Conservation (phyloP, 768 basidiomycete species). For the Trametes cinnabarina region DNA sequence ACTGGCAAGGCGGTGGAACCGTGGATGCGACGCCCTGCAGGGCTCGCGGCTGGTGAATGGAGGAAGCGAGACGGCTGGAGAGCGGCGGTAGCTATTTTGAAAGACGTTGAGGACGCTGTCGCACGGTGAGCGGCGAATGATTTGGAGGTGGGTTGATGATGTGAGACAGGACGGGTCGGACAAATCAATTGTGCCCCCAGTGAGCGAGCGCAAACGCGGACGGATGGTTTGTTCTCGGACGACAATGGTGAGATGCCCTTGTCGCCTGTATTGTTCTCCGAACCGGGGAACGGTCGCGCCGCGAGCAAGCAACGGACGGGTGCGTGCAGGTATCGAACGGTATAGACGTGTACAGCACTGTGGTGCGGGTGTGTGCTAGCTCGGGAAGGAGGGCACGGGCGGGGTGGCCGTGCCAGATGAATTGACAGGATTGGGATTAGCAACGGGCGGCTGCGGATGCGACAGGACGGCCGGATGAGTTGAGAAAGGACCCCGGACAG, state of each 20-base stretch:
- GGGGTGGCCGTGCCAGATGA: not conserved
- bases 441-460: not conserved
- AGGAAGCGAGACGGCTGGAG: not conserved
- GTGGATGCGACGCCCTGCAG: not conserved
- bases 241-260: not conserved
- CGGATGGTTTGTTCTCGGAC: not conserved
- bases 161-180: slow-evolving; percentile 3
- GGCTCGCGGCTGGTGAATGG: not conserved
- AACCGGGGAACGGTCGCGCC: too few species aligned
- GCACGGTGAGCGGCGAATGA: slow-evolving; percentile 8
- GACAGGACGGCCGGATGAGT: not conserved
- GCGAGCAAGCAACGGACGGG: too few species aligned
- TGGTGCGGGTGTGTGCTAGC: too few species aligned
- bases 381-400: not conserved
- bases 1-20: not conserved
- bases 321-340: too few species aligned
- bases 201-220: not conserved
- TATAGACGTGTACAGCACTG: too few species aligned
- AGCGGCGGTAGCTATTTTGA: slow-evolving; percentile 2
- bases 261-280: not conserved
- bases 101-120: not conserved
- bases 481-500: slow-evolving; percentile 10
- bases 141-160: not conserved
- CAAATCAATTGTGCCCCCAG: not conserved
- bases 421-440: not conserved